These are phyloP conservation scores for Plantago elongata DNA, from an alignment of 257 asterid genomes.

Conservation along the genomic window DNA sequence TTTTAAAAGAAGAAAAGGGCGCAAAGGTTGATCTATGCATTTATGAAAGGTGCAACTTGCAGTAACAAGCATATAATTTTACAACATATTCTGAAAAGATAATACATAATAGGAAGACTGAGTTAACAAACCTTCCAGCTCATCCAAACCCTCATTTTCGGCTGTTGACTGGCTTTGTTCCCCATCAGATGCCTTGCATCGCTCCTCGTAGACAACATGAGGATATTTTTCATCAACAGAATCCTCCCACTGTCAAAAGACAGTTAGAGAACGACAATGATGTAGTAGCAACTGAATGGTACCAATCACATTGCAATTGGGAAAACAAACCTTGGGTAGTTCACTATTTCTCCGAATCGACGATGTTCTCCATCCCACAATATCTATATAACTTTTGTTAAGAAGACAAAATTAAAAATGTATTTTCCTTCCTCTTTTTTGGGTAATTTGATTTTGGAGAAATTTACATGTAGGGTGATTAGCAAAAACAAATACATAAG, in stretches of 20 bases:
- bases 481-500: constrained; percentile 10
- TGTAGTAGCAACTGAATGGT: background rate
- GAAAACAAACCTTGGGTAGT: constrained; percentile 69
- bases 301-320: constrained; percentile 12
- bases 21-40: background rate
- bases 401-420: constrained; percentile 29
- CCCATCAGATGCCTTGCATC: constrained; percentile 67
- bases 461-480: background rate
- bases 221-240: constrained; percentile 78
- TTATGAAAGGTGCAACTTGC: too few species aligned
- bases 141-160: constrained; percentile 49
- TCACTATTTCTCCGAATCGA: constrained; percentile 86
- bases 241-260: constrained; percentile 74
- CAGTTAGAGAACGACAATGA: constrained; percentile 6
- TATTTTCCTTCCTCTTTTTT: background rate
- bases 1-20: background rate
- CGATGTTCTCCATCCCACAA: constrained; percentile 99
- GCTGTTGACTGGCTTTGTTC: constrained; percentile 42
- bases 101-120: constrained; percentile 2
- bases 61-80: constrained; percentile 8
- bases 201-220: constrained; percentile 90
- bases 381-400: constrained; percentile 48
- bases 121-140: constrained; percentile 70
- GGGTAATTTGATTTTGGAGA: too few species aligned
- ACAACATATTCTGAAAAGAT: background rate